phyloP scores from a whole-genome alignment of 75 land plant genomes.

The Selaginella moellendorffii region DNA sequence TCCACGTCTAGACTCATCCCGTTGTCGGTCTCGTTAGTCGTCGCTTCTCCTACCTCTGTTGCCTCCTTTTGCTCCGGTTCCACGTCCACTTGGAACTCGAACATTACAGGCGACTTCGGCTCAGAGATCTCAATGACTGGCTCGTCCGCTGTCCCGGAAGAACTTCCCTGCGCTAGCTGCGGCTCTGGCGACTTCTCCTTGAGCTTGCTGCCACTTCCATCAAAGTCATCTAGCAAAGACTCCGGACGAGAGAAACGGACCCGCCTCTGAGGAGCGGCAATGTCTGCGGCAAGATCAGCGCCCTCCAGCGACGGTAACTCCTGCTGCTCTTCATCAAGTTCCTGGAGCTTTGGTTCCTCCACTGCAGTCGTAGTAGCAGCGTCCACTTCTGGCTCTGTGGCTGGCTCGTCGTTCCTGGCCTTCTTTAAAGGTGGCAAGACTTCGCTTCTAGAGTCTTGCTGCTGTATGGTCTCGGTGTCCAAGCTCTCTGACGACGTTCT shows the following conservation, averaged over 20 bases:
- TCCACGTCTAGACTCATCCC: neutral
- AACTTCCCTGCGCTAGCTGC: neutral
- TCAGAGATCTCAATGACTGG: neutral
- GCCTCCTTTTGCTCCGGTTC: too few species aligned
- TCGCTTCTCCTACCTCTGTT: too few species aligned
- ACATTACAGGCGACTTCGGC: too few species aligned
- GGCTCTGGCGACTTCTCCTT: neutral
- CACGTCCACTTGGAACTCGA: too few species aligned
- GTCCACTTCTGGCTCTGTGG: constrained; percentile 37
- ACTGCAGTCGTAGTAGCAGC: constrained; percentile 19
- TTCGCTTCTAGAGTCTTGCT: too few species aligned
- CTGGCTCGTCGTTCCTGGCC: neutral
- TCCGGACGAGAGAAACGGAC: neutral
- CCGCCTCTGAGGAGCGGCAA: neutral
- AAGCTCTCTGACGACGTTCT: neutral
- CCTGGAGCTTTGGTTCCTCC: neutral
- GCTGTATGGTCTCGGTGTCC: neutral
- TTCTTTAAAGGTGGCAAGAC: neutral
- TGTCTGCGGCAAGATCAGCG: too few species aligned
- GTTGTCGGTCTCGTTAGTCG: too few species aligned
- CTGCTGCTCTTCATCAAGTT: neutral
- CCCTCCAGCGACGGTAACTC: neutral
- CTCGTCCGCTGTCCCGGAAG: neutral
- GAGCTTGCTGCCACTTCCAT: neutral
- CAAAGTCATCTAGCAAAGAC: neutral